Evolutionary conservation across 202 grass and related monocot genomes (phyloP).

Genomic region (Panicum hallii): DNA sequence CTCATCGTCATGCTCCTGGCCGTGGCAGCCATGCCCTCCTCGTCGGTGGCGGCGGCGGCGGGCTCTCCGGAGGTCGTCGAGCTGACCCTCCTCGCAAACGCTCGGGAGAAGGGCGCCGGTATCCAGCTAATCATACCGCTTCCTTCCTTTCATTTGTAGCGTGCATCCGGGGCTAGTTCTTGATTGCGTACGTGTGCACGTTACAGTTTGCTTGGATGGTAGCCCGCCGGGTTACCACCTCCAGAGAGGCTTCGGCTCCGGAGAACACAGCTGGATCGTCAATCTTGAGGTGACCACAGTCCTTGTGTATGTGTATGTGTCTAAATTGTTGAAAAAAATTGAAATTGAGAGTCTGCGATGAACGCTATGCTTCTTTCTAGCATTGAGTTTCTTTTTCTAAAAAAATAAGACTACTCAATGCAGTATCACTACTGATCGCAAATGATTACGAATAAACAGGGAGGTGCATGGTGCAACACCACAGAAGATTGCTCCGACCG

Average conservation of each 20-base stretch:
- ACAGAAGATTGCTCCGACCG: conserved; percentile 45
- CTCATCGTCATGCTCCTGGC: not conserved
- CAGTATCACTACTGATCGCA: not conserved
- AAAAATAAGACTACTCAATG: not conserved
- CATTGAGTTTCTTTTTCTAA: not conserved
- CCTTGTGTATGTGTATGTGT: not conserved
- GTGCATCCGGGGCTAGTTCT: not conserved
- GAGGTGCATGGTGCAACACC: conserved; percentile 72
- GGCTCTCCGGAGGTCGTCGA: conserved; percentile 32
- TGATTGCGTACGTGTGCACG: not conserved
- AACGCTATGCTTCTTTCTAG: not conserved
- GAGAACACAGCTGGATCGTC: conserved; percentile 67
- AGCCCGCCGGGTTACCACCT: conserved; percentile 72
- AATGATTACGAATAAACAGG: conserved; percentile 31
- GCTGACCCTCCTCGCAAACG: conserved; percentile 48
- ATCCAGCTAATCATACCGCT: not conserved
- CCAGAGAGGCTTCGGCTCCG: conserved; percentile 63
- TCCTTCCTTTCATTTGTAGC: not conserved
- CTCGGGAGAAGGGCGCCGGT: conserved; percentile 52
- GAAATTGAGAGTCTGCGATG: not conserved
- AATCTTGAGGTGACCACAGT: conserved; percentile 54
- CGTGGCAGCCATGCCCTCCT: not conserved
- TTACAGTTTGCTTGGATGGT: conserved; percentile 85
- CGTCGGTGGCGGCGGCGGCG: not conserved
- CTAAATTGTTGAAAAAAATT: not conserved